phyloP scores from a whole-genome alignment of 345 rosid species.

The Lepidium didymum region DNA sequence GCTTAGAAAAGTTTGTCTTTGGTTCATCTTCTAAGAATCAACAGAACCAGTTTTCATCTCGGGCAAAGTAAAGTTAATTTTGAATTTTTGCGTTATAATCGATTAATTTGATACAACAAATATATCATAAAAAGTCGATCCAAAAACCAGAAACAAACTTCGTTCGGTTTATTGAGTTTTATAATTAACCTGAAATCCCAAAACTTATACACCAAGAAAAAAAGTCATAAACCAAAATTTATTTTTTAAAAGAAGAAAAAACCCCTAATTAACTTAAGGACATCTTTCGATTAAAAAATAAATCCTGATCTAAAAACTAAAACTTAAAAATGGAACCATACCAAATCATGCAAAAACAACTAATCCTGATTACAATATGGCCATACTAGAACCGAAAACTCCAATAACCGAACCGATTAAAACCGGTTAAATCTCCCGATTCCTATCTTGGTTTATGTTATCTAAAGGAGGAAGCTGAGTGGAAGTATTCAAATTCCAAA shows the following conservation, averaged over 20 bases:
- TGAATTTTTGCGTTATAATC: neutral
- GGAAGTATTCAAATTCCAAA: constrained; percentile 22
- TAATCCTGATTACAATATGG: constrained; percentile 3
- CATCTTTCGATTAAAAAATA: neutral
- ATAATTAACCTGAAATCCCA: neutral
- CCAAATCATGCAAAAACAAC: constrained; percentile 10
- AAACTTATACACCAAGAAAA: neutral
- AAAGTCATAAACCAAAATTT: neutral
- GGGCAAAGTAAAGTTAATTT: neutral
- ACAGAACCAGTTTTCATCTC: neutral
- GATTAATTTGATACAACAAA: neutral
- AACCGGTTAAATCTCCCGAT: neutral
- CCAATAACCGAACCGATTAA: neutral
- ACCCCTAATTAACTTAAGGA: neutral
- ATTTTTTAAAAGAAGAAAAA: neutral
- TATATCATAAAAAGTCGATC: neutral
- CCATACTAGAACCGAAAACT: neutral
- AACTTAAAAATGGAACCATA: neutral
- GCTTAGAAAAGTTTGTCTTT: neutral
- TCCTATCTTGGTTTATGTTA: neutral
- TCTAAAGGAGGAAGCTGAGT: constrained; percentile 6
- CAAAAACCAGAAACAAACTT: neutral
- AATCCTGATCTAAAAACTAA: neutral
- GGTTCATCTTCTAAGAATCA: neutral
- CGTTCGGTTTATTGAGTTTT: neutral